Conservation (phyloP, 2,329 filamentous ascomycete species). For the Trichoderma lentiforme region DNA sequence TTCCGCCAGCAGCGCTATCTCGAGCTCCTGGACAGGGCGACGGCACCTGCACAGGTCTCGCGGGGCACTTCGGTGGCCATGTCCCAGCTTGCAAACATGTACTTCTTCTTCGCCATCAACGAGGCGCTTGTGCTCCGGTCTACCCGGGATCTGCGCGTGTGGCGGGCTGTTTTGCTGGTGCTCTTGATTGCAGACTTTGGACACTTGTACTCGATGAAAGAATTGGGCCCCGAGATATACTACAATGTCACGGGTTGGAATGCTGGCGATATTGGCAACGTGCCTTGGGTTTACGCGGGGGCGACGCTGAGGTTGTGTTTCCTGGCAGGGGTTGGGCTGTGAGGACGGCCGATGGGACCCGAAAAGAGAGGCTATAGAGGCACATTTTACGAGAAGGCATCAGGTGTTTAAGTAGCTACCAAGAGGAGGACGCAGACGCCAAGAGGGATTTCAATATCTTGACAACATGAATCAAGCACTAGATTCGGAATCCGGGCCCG, state of each 20-base stretch:
- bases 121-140: conserved; percentile 72
- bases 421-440: not conserved
- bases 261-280: conserved; percentile 64
- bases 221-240: conserved; percentile 60
- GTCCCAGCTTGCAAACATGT: conserved; percentile 74
- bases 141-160: conserved; percentile 66
- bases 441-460: not conserved
- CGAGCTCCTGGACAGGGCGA: conserved; percentile 55
- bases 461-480: not conserved
- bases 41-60: conserved; percentile 46
- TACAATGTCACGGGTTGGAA: conserved; percentile 63
- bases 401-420: not conserved
- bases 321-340: conserved; percentile 53
- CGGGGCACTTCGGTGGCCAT: conserved; percentile 63
- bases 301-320: conserved; percentile 59
- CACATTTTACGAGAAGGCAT: not conserved
- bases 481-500: not conserved
- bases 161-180: conserved; percentile 63
- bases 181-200: conserved; percentile 74
- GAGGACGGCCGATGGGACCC: conserved; percentile 26
- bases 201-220: conserved; percentile 64
- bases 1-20: conserved; percentile 58
- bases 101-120: conserved; percentile 72
- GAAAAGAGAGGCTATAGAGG: not conserved
- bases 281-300: conserved; percentile 67